Evolutionary conservation across 2,329 filamentous ascomycete genomes (phyloP), one percentile per base, ranked within the genome.

Genomic region (Sporothrix inflata): DNA sequence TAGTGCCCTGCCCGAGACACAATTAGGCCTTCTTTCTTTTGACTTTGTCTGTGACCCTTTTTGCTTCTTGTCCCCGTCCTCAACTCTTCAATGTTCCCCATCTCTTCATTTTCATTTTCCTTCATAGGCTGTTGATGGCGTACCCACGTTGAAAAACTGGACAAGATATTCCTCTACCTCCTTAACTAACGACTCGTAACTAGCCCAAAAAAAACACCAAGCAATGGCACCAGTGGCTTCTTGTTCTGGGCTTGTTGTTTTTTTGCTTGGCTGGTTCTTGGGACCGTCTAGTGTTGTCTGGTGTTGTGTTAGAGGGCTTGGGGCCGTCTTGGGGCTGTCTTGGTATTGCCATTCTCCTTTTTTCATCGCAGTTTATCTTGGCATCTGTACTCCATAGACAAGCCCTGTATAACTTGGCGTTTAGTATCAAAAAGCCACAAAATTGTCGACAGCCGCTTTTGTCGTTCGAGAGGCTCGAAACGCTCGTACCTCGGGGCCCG

Each of bases 1-100:
- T n/a, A 57, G 53, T 30, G 53, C 21, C 53, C 53, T 30, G 24
- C 53, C 53, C 24, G 53, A 55, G 53, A 55, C 53, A 51, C 47
- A 21, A n/a, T n/a, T n/a, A n/a, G n/a, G n/a, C n/a, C n/a, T n/a
- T n/a, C n/a, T n/a, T n/a, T n/a, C n/a, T n/a, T n/a, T n/a, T n/a
- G n/a, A n/a, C 7, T 51, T 51, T 34, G 30, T 34, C 30, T 34
- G 30, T 34, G 6, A 34, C 30, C 30, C n/a, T n/a, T n/a, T n/a
- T n/a, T n/a, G n/a, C n/a, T n/a, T n/a, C n/a, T n/a, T n/a, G n/a
- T n/a, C n/a, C n/a, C n/a, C n/a, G n/a, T n/a, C n/a, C n/a, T n/a
- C n/a, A n/a, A 34, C 30, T 30, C 53, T 14, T 5, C 21, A 55
- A 1, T 27, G 21, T 24, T 9, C n/a, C 4, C 14, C 19, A 51